A percentile compares a stretch with the other conserved stretches of the same genome.
Conservation (phyloP, 2,329 filamentous ascomycete species). For the Elsinoe ampelina region DNA sequence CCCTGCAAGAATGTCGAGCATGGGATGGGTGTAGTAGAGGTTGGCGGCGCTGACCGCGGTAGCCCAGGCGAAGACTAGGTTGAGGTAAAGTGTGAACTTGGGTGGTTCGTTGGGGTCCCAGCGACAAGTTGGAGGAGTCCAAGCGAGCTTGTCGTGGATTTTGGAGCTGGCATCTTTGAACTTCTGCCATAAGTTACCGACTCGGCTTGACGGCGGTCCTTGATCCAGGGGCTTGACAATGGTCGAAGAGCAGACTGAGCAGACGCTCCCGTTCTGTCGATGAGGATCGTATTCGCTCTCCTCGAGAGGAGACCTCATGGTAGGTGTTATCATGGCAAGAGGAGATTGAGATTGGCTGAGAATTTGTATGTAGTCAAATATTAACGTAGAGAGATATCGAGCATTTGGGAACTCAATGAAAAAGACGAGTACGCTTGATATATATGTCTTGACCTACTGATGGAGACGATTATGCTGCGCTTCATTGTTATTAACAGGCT, state of each 20-base stretch:
- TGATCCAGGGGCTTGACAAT: not conserved
- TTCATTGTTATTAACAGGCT: not conserved
- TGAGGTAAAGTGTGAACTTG: constrained; percentile 57
- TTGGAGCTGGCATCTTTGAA: not conserved
- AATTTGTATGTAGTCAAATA: not conserved
- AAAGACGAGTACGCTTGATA: not conserved
- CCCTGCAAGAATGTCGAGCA: constrained; percentile 62
- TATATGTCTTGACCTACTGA: constrained; percentile 1
- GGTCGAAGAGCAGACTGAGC: constrained; percentile 3
- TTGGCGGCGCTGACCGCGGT: constrained; percentile 66
- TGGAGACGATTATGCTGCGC: not conserved
- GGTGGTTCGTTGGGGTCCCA: constrained; percentile 59
- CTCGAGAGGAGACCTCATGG: not conserved
- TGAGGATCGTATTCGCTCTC: not conserved
- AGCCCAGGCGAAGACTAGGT: constrained; percentile 60
- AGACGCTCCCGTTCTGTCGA: constrained; percentile 1
- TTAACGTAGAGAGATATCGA: not conserved
- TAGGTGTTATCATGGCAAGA: not conserved
- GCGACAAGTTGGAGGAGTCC: constrained; percentile 57
- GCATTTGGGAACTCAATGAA: not conserved
- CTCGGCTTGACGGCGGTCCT: not conserved
- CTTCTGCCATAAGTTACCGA: not conserved
- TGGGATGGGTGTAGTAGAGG: constrained; percentile 72
- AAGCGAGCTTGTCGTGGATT: constrained; percentile 35
- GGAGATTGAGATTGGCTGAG: too few relatives aligned